Evolutionary conservation across 495 filamentous ascomycete genomes (phyloP), one percentile per base, ranked within the genome.

Genomic region (Talaromyces thailandensis): DNA sequence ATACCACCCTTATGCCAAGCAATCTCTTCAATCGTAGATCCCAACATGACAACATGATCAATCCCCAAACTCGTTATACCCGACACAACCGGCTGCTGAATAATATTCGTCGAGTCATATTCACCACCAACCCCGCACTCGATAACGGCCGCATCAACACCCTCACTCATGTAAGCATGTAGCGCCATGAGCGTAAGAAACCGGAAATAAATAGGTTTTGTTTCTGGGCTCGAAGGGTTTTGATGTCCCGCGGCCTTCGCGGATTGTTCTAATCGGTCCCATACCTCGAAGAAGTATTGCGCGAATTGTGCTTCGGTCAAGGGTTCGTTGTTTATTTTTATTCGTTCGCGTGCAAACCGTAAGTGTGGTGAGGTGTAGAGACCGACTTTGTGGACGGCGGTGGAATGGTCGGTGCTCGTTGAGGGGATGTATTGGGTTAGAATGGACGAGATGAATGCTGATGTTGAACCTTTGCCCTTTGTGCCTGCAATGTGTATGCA

Each of bases 1-100:
- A 98, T 93, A 12, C 94, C 94, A 12, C 84, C 90, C 72, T 98
- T 98, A 69, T 98, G 93, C 94, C 95, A 98, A 4, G 95, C 93
- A 63, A 98, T 98, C 65, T 93, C 82, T 56, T 92, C 89, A 48
- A 96, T 86, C 0, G 94, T 95, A 35, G 82, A 72, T 14, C 94
- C 94, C 32, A 98, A 82, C 69, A 92, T 78, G 16, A 78, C 80
- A 14, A 86, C 84, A 67, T 98, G 94, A 66, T 98, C 95, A 64
- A 98, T 96, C 7, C 92, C 94, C 25, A 98, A 77, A 55, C 86
- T 92, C 12, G 86, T 90, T 51, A 98, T 90, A 0, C 87, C 92
- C 3, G 82, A 82, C 2, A 84, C 89, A 14, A 84, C 84, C 6
- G 93, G 93, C 25, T 81, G 74, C 21, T 81, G 78, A 18, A 97